Evolutionary conservation across 108 stramenopile genomes (phyloP).

Genomic region (Schizochytrium sp.): DNA sequence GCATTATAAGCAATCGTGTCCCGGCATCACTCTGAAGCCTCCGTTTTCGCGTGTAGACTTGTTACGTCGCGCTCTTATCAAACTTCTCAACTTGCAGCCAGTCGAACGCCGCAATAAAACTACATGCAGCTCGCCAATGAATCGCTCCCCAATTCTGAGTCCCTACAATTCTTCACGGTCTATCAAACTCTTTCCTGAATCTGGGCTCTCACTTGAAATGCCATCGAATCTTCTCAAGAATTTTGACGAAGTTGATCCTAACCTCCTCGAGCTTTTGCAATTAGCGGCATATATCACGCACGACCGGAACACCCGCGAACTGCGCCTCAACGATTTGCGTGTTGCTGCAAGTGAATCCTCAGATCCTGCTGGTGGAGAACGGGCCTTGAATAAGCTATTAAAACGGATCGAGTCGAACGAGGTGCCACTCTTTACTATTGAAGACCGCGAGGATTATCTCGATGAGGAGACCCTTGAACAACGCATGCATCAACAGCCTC

Average conservation of each 20-base stretch:
- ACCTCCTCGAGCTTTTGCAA: background rate
- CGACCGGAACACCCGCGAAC: background rate
- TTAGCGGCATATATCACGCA: conserved; percentile 4
- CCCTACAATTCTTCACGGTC: background rate
- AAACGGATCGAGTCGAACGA: background rate
- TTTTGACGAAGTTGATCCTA: conserved; percentile 21
- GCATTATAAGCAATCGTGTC: conserved; percentile 18
- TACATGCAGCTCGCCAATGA: background rate
- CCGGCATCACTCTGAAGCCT: background rate
- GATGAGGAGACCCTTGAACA: conserved; percentile 28
- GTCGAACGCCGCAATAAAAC: conserved; percentile 31
- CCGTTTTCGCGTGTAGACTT: conserved; percentile 20
- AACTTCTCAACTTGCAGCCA: conserved; percentile 10
- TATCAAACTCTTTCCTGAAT: background rate
- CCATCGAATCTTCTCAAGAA: conserved; percentile 11
- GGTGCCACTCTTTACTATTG: background rate
- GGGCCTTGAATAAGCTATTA: background rate
- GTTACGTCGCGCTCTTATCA: background rate
- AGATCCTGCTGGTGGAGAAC: background rate
- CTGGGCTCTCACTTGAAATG: background rate
- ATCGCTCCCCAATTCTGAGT: background rate
- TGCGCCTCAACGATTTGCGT: background rate
- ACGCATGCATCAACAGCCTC: background rate
- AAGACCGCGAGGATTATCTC: conserved; percentile 33
- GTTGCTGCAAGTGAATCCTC: background rate